Base-by-base conservation (phyloP, 73 alveolate species). In the Paramecium bursaria region DNA sequence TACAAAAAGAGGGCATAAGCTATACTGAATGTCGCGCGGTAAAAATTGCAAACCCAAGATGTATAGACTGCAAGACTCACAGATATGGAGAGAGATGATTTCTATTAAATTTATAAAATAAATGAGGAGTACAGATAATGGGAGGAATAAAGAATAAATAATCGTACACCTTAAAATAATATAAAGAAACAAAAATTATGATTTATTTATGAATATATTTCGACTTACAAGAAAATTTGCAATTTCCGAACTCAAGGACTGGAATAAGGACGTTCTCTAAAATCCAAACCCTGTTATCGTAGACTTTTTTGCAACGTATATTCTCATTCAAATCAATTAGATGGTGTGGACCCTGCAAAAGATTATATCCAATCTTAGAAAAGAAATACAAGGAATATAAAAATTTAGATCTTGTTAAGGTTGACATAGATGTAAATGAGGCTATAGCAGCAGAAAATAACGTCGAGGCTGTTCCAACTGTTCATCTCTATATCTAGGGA, bases 321-420 rank as follows among this genome's bases (percentile, higher is more conserved):
- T 13, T 30, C 7, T 15, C 2, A 13, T 0, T 15, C 44, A 0
- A 67, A 4, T 1, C 11, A 7, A 39, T 39, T 3, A 67, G 82
- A 13, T 90, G 95, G 95, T 90, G 95, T 77, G 93, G 92, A 19
- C 95, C 93, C 15, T 90, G 95, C 61, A 49, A 52, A 74, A 86
- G 85, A 75, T 73, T 90, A 52, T 60, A 89, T 74, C 95, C 95
- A 10, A 22, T 86, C 9, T 77, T 90, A 73, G 93, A 90, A 49
- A 14, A 73, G 52, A 90, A 90, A 53, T 53, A 61, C 31, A 87
- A 87, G 7, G 86, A 74, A 48, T 57, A 67, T 67, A 53, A 53
- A 33, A 67, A 67, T 67, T 35, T 42, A 14, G 77, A 82, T 27
- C 21, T 90, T 11, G 88, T 90, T 42, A 85, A 80, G 17, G 60